phyloP scores from a whole-genome alignment of 768 basidiomycete genomes.

The Cubamyces lactineus region DNA sequence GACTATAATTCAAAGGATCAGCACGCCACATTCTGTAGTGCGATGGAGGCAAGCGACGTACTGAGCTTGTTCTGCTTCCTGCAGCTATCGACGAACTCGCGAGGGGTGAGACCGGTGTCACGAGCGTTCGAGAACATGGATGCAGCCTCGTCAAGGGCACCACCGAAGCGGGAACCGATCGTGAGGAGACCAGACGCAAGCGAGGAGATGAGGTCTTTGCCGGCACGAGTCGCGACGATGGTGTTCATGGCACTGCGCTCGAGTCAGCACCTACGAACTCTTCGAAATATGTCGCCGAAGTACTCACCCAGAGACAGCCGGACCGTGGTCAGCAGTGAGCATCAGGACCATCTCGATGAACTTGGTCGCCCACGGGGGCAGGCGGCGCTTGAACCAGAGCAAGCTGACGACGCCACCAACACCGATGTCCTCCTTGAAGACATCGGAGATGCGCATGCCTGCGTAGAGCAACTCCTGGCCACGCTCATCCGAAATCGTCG shows the following conservation, averaged over 20 bases:
- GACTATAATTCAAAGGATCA: constrained; percentile 47
- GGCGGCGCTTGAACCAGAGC: constrained; percentile 96
- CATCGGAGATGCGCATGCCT: constrained; percentile 98
- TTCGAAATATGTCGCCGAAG: not conserved
- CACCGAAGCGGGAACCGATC: constrained; percentile 97
- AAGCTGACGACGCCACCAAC: constrained; percentile 95
- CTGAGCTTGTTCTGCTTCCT: constrained; percentile 94
- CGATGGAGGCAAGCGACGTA: constrained; percentile 41
- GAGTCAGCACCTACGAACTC: not conserved
- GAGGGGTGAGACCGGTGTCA: constrained; percentile 91
- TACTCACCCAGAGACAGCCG: constrained; percentile 81
- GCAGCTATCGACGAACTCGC: constrained; percentile 95
- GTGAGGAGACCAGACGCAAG: constrained; percentile 95
- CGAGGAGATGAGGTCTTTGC: constrained; percentile 97
- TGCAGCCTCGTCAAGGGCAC: constrained; percentile 97
- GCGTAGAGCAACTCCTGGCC: constrained; percentile 98
- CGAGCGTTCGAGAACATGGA: constrained; percentile 92
- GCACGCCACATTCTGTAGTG: not conserved
- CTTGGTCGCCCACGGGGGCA: constrained; percentile 93
- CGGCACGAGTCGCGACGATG: constrained; percentile 98
- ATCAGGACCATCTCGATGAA: constrained; percentile 99
- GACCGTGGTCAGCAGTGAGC: constrained; percentile 98
- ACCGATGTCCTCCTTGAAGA: constrained; percentile 97
- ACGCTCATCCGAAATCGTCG: constrained; percentile 98
- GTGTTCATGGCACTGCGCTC: constrained; percentile 89